Conservation (phyloP, 495 filamentous ascomycete species). For the Penicillium lividum region DNA sequence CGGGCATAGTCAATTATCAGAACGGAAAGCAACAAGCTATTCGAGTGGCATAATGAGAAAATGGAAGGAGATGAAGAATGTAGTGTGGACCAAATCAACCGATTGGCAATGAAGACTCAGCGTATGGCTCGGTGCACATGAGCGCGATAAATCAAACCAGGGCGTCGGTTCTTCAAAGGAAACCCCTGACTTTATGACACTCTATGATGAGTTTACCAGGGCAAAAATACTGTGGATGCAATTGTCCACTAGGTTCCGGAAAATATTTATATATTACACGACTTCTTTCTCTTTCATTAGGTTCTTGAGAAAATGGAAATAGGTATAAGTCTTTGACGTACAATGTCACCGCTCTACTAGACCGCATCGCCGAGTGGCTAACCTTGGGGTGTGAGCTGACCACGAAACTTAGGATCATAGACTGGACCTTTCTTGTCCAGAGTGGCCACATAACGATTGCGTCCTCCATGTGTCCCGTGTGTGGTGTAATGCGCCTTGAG, state of each 20-base stretch:
- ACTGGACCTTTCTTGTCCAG: conserved; percentile 14
- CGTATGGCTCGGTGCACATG: neutral
- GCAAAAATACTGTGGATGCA: no score
- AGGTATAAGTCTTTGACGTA: neutral
- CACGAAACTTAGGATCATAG: conserved; percentile 22
- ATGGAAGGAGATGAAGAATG: neutral
- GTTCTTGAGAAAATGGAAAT: neutral
- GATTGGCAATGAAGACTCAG: neutral
- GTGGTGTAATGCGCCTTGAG: conserved; percentile 26
- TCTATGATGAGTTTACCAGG: no score
- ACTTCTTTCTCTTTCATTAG: neutral
- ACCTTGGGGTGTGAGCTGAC: conserved; percentile 4
- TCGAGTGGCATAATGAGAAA: neutral
- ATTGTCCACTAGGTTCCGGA: neutral
- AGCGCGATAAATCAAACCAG: neutral
- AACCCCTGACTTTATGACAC: neutral
- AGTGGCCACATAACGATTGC: conserved; percentile 25
- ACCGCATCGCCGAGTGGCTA: neutral
- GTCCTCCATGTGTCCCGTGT: conserved; percentile 19
- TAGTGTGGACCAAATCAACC: neutral
- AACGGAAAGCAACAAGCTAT: neutral
- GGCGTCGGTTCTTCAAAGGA: no score
- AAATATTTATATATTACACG: neutral
- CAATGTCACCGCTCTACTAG: neutral
- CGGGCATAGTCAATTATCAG: neutral